These are phyloP conservation scores for Saturnispora besseyi DNA, from an alignment of 805 yeast species.

Conservation along the genomic window DNA sequence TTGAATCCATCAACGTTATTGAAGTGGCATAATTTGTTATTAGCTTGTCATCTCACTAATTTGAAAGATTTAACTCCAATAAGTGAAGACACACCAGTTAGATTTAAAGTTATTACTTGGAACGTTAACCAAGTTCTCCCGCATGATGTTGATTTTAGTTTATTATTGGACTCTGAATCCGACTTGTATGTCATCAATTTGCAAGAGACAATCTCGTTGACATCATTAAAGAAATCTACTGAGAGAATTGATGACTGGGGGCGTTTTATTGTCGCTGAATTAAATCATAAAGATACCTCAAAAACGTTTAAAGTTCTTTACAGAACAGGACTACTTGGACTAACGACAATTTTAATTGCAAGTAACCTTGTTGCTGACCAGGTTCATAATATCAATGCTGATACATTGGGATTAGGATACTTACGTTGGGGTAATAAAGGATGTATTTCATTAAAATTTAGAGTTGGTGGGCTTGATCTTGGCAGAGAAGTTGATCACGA, in stretches of 20 bases:
- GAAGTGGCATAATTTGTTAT: slow-evolving; percentile 14
- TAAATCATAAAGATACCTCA: slow-evolving; percentile 16
- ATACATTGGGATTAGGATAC: slow-evolving; percentile 39
- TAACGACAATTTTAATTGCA: slow-evolving; percentile 39
- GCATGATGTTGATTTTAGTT: slow-evolving; percentile 1
- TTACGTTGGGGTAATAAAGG: slow-evolving; percentile 59
- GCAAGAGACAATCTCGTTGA: slow-evolving; percentile 44
- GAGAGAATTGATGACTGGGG: slow-evolving; percentile 29
- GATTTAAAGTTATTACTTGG: slow-evolving; percentile 28
- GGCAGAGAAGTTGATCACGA: neutral
- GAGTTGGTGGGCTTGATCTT: slow-evolving; percentile 26
- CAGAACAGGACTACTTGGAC: slow-evolving; percentile 43
- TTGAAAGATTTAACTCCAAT: slow-evolving; percentile 10
- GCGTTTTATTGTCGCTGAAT: slow-evolving; percentile 16
- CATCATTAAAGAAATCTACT: slow-evolving; percentile 33
- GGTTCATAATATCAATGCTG: slow-evolving; percentile 31
- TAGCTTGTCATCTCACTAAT: slow-evolving; percentile 5
- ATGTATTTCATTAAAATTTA: slow-evolving; percentile 39
- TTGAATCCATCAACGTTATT: slow-evolving; percentile 24
- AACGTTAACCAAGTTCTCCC: slow-evolving; percentile 27
- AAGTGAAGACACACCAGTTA: neutral
- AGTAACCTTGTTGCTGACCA: slow-evolving; percentile 24
- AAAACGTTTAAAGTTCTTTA: slow-evolving; percentile 29
- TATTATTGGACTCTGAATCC: neutral
- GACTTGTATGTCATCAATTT: slow-evolving; percentile 37